Base-by-base conservation (phyloP, 768 basidiomycete genomes). In the Kwoniella bestiolae region DNA sequence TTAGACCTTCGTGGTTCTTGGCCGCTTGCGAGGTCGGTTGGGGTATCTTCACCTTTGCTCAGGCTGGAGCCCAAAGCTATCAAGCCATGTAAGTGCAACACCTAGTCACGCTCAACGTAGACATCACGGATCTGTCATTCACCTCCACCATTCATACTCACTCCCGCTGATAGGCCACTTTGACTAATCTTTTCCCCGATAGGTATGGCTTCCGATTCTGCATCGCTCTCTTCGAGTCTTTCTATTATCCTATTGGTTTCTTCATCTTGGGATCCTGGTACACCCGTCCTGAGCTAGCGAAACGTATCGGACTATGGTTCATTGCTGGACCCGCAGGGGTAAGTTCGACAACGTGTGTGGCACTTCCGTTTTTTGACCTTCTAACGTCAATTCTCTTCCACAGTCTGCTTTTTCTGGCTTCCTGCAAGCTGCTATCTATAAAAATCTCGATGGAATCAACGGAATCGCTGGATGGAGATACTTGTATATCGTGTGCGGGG, bases 391-490 rank as follows among this genome's bases (percentile, higher is more conserved):
- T 25, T 29, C 29, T 29, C 26, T 12, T 28, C 21, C 47, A 9
- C 69, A 69, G 8, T 58, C 60, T 26, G 60, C 60, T 25, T 62
- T 69, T 41, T 56, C 56, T n/a, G 67, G 63, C 28, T 68, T 61
- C 44, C 44, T 71, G 5, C 66, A 68, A 56, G 62, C 67, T 6
- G 70, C 60, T 0, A 66, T 68, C 12, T 72, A 66, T 41, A 68
- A 53, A 5, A 66, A 57, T 32, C 21, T 72, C 2, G 56, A 68
- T 21, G 67, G 67, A 5, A 14, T 60, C 1, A 31, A 38, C 18
- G 70, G 70, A 21, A 31, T 68, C n/a, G 70, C 59, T 1, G 70
- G 70, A 0, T 72, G 70, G 70, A 46, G 67, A 16, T 66, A 61
- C 64, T 32, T 72, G 11, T 69, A 66, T 58, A 69, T 69, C 44